Evolutionary conservation across 345 rosid genomes (phyloP).

Genomic region (Syzygium jambos): DNA sequence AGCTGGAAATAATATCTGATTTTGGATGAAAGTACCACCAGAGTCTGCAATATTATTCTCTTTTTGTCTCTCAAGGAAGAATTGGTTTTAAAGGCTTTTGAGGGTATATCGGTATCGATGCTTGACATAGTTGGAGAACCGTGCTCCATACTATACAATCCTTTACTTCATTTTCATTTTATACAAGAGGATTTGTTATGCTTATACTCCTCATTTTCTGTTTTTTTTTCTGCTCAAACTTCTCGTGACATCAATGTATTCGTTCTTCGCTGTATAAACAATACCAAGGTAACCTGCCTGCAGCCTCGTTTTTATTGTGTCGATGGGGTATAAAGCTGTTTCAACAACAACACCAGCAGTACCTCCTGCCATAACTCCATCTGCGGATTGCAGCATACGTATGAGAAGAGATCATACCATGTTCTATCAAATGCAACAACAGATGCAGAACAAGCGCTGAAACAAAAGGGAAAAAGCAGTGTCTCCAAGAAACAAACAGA

Average conservation of each 20-base stretch:
- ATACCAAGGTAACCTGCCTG: constrained; percentile 54
- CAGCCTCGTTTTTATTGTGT: constrained; percentile 88
- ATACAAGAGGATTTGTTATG: background rate
- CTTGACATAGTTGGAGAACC: background rate
- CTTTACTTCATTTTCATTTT: background rate
- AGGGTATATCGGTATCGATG: background rate
- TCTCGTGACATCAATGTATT: background rate
- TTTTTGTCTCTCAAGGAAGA: background rate
- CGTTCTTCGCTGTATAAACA: background rate
- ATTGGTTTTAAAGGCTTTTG: background rate
- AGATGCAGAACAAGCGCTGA: background rate
- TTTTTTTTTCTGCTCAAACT: background rate
- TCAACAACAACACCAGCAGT: constrained; percentile 96
- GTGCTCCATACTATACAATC: background rate
- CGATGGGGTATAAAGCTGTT: constrained; percentile 86
- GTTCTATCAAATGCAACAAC: background rate
- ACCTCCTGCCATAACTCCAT: constrained; percentile 93
- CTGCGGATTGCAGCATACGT: constrained; percentile 30
- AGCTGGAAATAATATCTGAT: background rate
- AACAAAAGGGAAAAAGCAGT: background rate
- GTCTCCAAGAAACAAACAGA: background rate
- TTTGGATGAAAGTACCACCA: background rate
- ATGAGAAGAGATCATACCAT: background rate
- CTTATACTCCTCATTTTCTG: background rate
- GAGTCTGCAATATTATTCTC: background rate